phyloP scores from a whole-genome alignment of 768 basidiomycete genomes.

The Omphalotus guepiniiformis region DNA sequence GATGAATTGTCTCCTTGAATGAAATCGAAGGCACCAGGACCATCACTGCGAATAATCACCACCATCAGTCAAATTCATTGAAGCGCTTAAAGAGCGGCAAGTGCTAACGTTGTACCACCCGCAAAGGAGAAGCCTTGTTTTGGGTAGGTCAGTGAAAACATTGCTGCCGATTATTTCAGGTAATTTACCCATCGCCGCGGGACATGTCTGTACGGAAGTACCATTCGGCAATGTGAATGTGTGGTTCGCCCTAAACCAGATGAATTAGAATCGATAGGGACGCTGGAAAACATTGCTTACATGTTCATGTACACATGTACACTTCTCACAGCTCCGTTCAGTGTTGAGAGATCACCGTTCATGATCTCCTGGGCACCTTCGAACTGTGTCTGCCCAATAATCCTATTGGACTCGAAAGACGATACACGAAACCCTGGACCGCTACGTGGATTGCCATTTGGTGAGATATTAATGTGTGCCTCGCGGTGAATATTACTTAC shows the following conservation, averaged over 20 bases:
- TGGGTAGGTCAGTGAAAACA: neutral
- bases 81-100: conserved; percentile 2
- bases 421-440: conserved; percentile 74
- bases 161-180: neutral
- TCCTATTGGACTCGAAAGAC: conserved; percentile 70
- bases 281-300: too few relatives aligned
- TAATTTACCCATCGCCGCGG: conserved; percentile 67
- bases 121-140: conserved; percentile 70
- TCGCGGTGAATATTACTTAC: conserved; percentile 31
- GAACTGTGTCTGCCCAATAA: conserved; percentile 70
- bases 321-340: conserved; percentile 59
- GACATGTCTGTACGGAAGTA: conserved; percentile 64
- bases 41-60: conserved; percentile 51
- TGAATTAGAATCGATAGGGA: conserved; percentile 2
- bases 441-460: conserved; percentile 19
- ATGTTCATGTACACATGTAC: conserved; percentile 73
- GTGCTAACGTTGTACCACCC: conserved; percentile 66
- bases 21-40: conserved; percentile 77
- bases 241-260: conserved; percentile 49
- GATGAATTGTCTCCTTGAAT: conserved; percentile 69
- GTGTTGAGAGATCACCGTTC: conserved; percentile 39
- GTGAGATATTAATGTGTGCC: conserved; percentile 3
- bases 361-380: conserved; percentile 64
- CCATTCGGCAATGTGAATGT: conserved; percentile 65
- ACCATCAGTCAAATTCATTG: neutral